phyloP scores from a whole-genome alignment of 2,329 filamentous ascomycete species.

The Xenoacremonium recifei region DNA sequence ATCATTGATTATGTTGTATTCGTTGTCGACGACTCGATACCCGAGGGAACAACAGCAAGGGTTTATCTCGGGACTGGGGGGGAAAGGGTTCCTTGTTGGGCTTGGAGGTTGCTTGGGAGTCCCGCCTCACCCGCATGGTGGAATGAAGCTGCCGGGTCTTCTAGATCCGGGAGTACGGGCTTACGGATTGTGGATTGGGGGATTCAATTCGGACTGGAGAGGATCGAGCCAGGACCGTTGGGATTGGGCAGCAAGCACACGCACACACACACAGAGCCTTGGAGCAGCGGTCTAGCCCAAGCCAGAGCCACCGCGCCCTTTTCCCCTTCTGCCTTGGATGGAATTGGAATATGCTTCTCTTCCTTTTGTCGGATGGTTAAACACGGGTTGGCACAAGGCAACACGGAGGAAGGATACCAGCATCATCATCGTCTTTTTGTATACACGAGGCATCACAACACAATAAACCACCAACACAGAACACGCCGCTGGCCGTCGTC shows the following conservation, averaged over 20 bases:
- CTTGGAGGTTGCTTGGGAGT: slow-evolving; percentile 1
- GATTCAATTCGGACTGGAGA: too few relatives aligned
- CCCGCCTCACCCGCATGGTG: slow-evolving; percentile 1
- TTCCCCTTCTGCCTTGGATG: too few relatives aligned
- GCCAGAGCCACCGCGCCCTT: too few relatives aligned
- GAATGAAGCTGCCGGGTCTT: background rate
- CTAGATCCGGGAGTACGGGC: background rate
- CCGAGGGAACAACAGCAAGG: slow-evolving; percentile 8
- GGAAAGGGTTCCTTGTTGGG: background rate
- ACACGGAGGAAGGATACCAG: too few relatives aligned
- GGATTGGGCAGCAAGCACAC: too few relatives aligned
- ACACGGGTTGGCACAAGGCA: too few relatives aligned
- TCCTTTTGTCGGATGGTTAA: too few relatives aligned
- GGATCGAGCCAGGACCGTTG: too few relatives aligned
- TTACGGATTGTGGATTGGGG: background rate
- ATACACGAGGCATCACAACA: background rate
- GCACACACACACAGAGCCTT: background rate
- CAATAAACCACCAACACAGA: slow-evolving; percentile 7
- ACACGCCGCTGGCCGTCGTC: too few relatives aligned
- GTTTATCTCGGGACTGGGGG: slow-evolving; percentile 1
- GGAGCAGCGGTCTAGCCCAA: background rate
- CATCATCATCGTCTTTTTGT: background rate
- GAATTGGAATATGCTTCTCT: too few relatives aligned
- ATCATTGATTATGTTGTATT: too few relatives aligned
- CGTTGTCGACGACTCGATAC: slow-evolving; percentile 12